These are phyloP conservation scores for Gynostemma pentaphyllum DNA, from an alignment of 306 rosid species.

Conservation along the genomic window DNA sequence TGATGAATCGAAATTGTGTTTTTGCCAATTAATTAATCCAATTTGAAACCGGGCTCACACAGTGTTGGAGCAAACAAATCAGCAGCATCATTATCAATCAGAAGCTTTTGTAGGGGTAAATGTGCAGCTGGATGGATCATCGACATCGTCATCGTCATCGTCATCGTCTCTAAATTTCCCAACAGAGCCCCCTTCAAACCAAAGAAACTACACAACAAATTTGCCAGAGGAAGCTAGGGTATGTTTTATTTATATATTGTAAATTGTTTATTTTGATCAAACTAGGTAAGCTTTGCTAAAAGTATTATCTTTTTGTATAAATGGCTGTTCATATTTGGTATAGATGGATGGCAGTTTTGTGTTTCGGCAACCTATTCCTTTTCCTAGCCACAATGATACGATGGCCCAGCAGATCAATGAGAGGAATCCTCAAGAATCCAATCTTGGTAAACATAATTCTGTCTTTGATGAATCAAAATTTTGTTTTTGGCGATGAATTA, in stretches of 20 bases:
- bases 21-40: constrained; percentile 36
- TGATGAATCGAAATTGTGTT: constrained; percentile 23
- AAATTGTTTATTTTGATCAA: not conserved
- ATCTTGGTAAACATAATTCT: too few relatives aligned
- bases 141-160: constrained; percentile 27
- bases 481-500: too few relatives aligned
- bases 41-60: constrained; percentile 28
- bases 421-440: too few relatives aligned
- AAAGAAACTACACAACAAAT: constrained; percentile 30
- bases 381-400: too few relatives aligned
- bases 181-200: constrained; percentile 99
- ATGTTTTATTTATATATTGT: constrained; percentile 46
- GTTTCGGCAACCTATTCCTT: too few relatives aligned
- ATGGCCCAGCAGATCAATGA: too few relatives aligned
- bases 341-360: too few relatives aligned
- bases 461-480: too few relatives aligned
- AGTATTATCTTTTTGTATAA: too few relatives aligned
- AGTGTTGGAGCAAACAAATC: constrained; percentile 27
- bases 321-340: too few relatives aligned
- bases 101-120: constrained; percentile 44
- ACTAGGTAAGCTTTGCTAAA: too few relatives aligned
- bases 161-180: constrained; percentile 25
- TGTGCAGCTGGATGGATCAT: too few relatives aligned
- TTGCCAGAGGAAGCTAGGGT: constrained; percentile 32
- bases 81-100: constrained; percentile 31